phyloP scores from a whole-genome alignment of 75 land plant genomes.

The Cunninghamia lanceolata region DNA sequence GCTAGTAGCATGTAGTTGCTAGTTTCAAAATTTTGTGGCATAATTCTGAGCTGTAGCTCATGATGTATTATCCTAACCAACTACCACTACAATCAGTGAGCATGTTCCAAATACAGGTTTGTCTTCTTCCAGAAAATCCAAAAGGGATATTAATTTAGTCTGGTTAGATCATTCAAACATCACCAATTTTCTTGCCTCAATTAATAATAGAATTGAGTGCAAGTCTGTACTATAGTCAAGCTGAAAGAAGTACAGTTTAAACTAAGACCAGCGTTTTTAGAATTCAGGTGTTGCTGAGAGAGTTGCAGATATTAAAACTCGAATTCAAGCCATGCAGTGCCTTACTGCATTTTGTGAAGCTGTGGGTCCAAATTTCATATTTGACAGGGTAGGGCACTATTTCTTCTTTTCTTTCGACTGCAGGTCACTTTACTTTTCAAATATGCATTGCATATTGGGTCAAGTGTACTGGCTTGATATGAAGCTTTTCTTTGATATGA shows the following conservation, averaged over 20 bases:
- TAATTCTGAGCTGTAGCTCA: not conserved
- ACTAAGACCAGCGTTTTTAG: not conserved
- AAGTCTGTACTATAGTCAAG: not conserved
- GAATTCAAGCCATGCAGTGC: constrained; percentile 43
- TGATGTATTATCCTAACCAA: not conserved
- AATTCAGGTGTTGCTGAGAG: constrained; percentile 42
- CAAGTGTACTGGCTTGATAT: constrained; percentile 4
- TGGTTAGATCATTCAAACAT: not conserved
- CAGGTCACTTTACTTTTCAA: not conserved
- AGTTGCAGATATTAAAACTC: constrained; percentile 43
- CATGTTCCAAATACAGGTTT: too few relatives aligned
- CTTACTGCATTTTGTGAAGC: constrained; percentile 55
- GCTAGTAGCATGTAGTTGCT: not conserved
- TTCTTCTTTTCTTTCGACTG: not conserved
- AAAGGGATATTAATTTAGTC: too few relatives aligned
- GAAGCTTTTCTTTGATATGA: not conserved
- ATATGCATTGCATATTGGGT: not conserved
- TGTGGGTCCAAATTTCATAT: constrained; percentile 45
- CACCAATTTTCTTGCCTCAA: not conserved
- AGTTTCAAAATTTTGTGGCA: not conserved
- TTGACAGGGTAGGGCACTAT: constrained; percentile 33
- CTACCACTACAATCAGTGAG: too few relatives aligned
- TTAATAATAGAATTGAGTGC: not conserved
- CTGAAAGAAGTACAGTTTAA: not conserved
- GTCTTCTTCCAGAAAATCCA: too few relatives aligned